These are phyloP conservation scores for Talaromyces sp. DNA, from an alignment of 2,329 filamentous ascomycete genomes.

Conservation along the genomic window DNA sequence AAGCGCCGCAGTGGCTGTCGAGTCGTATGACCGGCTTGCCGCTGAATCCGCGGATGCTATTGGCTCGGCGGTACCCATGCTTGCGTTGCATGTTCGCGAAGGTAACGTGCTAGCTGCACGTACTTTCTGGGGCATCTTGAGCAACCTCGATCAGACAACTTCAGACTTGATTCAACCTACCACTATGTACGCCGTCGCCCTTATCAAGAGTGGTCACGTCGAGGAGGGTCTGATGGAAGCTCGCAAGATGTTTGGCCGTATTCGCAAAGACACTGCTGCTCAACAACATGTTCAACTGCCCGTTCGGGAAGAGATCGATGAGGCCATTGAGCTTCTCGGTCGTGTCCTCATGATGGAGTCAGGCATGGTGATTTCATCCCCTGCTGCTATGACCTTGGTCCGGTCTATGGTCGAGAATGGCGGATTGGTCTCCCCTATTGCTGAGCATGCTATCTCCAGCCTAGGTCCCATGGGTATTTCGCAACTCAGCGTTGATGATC, in stretches of 20 bases:
- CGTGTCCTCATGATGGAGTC: conserved; percentile 54
- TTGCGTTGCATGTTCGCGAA: conserved; percentile 81
- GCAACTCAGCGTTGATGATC: conserved; percentile 51
- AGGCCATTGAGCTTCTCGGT: conserved; percentile 71
- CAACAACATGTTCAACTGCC: conserved; percentile 53
- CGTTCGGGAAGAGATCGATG: conserved; percentile 77
- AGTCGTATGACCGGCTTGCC: conserved; percentile 63
- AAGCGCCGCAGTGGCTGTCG: conserved; percentile 65
- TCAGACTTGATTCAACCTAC: conserved; percentile 77
- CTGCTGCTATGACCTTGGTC: conserved; percentile 59
- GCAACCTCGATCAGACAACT: conserved; percentile 56
- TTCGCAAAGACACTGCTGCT: conserved; percentile 61
- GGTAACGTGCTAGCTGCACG: conserved; percentile 76
- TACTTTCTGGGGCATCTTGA: conserved; percentile 76
- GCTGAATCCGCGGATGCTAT: conserved; percentile 53
- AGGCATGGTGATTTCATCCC: conserved; percentile 52
- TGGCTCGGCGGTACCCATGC: conserved; percentile 70
- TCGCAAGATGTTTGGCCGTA: conserved; percentile 82
- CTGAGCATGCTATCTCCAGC: conserved; percentile 60
- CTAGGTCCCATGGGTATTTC: conserved; percentile 60
- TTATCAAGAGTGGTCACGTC: conserved; percentile 81
- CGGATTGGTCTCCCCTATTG: conserved; percentile 59
- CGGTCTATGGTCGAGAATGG: conserved; percentile 67
- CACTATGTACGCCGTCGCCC: conserved; percentile 83
- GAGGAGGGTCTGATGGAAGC: conserved; percentile 77